Evolutionary conservation across 345 rosid genomes (phyloP).

Genomic region (Aquilaria malaccensis): DNA sequence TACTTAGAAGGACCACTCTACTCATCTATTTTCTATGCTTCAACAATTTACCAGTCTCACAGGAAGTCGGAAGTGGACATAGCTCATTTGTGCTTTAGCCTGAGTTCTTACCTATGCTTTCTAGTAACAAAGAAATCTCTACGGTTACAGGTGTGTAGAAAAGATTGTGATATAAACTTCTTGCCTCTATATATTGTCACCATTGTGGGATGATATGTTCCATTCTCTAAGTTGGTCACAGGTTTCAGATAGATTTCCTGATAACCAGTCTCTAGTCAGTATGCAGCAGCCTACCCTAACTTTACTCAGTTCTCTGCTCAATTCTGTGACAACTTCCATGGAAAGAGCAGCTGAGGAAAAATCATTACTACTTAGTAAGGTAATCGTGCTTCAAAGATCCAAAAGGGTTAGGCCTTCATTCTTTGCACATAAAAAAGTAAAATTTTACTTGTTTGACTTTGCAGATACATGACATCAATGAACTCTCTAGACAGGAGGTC

Average conservation of each 20-base stretch:
- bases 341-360: conserved; percentile 91
- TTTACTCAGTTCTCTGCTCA: conserved; percentile 56
- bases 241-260: conserved; percentile 44
- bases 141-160: conserved; percentile 58
- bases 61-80: conserved; percentile 53
- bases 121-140: conserved; percentile 71
- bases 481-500: conserved; percentile 92
- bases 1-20: not conserved
- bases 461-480: conserved; percentile 87
- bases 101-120: conserved; percentile 76
- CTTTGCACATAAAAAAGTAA: not conserved
- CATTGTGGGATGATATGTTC: not conserved
- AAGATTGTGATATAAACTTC: not conserved
- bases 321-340: conserved; percentile 52
- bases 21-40: conserved; percentile 4
- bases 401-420: not conserved
- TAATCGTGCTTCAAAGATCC: conserved; percentile 11
- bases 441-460: conserved; percentile 11
- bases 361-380: conserved; percentile 76
- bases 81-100: conserved; percentile 62
- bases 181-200: conserved; percentile 4
- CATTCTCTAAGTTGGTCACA: conserved; percentile 20
- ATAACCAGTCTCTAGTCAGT: conserved; percentile 33
- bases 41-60: conserved; percentile 31
- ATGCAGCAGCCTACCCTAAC: conserved; percentile 67